Evolutionary conservation across 163 green algal genomes (phyloP).

Genomic region (Prototheca cutis): DNA sequence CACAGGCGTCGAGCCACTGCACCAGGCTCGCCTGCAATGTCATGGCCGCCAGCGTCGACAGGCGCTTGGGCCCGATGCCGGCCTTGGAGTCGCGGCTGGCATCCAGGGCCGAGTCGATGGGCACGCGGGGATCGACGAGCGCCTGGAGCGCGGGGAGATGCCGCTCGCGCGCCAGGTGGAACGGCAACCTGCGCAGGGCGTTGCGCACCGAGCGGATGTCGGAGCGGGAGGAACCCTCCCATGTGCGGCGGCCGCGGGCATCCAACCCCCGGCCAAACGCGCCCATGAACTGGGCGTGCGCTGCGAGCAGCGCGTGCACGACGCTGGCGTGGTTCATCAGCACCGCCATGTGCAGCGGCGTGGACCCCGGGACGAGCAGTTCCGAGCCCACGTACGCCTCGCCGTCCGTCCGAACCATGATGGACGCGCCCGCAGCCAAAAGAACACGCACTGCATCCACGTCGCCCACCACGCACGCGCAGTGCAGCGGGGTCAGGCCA

Average conservation of each 20-base stretch:
- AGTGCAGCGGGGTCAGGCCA: constrained; percentile 44
- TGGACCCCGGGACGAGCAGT: constrained; percentile 33
- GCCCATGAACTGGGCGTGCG: constrained; percentile 27
- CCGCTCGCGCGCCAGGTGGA: constrained; percentile 42
- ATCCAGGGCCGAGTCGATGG: constrained; percentile 27
- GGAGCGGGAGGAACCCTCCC: constrained; percentile 44
- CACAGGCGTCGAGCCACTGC: constrained; percentile 25
- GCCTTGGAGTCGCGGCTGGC: constrained; percentile 19
- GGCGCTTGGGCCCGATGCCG: constrained; percentile 27
- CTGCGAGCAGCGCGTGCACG: constrained; percentile 41
- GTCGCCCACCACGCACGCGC: constrained; percentile 32
- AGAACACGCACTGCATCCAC: constrained; percentile 35
- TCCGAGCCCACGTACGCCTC: constrained; percentile 31
- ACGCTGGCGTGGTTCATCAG: constrained; percentile 31
- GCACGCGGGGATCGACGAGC: constrained; percentile 29
- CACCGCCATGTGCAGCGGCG: constrained; percentile 45
- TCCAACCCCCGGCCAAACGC: constrained; percentile 10
- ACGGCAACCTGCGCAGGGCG: constrained; percentile 34
- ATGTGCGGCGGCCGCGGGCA: constrained; percentile 26
- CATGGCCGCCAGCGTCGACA: constrained; percentile 24
- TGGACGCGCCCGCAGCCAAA: constrained; percentile 33
- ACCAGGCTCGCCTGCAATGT: constrained; percentile 28
- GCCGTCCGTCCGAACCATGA: constrained; percentile 36
- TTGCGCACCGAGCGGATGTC: constrained; percentile 36
- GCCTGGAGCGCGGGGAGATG: constrained; percentile 19